These are phyloP conservation scores for Tetrastigma voinierianum DNA, from an alignment of 164 flowering plant genomes.

Conservation along the genomic window DNA sequence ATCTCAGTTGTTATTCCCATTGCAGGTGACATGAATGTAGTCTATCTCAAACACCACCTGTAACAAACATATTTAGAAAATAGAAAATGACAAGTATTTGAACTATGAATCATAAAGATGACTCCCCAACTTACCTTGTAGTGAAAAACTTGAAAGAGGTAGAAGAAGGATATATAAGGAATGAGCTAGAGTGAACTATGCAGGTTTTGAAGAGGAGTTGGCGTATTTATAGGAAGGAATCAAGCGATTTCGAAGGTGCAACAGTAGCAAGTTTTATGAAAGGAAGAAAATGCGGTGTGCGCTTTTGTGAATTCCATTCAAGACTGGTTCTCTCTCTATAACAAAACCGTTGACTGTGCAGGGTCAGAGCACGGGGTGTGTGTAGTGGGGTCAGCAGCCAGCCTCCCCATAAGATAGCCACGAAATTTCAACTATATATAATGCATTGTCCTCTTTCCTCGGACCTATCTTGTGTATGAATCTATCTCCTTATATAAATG, in stretches of 20 bases:
- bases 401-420: neutral
- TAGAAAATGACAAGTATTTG: neutral
- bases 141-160: neutral
- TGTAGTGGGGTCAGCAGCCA: constrained; percentile 11
- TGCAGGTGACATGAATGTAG: constrained; percentile 45
- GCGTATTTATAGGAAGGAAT: constrained; percentile 18
- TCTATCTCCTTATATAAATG: constrained; percentile 5
- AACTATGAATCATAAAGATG: no score
- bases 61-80: neutral
- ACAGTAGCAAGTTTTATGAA: constrained; percentile 11
- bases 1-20: constrained; percentile 16
- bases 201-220: neutral
- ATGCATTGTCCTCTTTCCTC: constrained; percentile 11
- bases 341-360: constrained; percentile 25
- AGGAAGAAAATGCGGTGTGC: constrained; percentile 11
- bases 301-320: constrained; percentile 11
- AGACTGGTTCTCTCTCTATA: constrained; percentile 11
- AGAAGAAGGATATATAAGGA: neutral
- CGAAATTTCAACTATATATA: neutral
- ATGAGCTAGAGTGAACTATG: neutral
- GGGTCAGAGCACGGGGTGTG: constrained; percentile 16
- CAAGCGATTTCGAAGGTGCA: neutral
- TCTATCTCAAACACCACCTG: neutral
- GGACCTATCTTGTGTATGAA: neutral
- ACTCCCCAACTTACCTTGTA: no score